Evolutionary conservation across 2,329 filamentous ascomycete genomes (phyloP), one percentile per base, ranked within the genome.

Genomic region (Basipetospora chlamydospora): DNA sequence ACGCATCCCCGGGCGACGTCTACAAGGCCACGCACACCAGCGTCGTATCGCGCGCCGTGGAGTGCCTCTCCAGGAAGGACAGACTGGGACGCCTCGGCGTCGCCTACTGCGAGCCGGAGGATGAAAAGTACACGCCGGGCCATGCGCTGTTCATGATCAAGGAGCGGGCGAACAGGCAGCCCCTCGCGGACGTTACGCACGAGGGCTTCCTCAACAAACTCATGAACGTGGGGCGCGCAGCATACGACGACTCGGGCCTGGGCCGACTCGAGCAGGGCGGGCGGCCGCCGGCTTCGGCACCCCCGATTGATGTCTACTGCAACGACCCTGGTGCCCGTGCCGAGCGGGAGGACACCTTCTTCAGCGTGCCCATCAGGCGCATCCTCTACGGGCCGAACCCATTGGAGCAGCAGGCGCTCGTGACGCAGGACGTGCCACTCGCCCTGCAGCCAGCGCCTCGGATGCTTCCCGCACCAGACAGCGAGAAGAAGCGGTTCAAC

Each of bases 71-170:
- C 39, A 67, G 66, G 49, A 58, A 60, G 9, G 65, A 78, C 41
- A 66, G 73, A n/a, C 64, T 88, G 20, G 72, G 70, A 13, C 65
- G 66, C 17, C 66, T 92, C 50, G 72, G 71, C 39, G 66, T 82
- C 11, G 58, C 77, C 7, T 93, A 93, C 52, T 74, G 81, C 35
- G 73, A 80, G 26, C 64, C 69, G 1, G 65, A 70, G 13, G 67
- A 75, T 34, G 54, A 67, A 41, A 66, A 67, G 34, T 86, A 72
- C 46, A 73, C 73, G 1, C 84, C 86, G 0, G 64, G 70, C 1
- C 83, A 92, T 51, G 76, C 83, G 0, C 67, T 96, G 51, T 76
- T 98, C 56, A 79, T 85, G 49, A 85, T 96, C 42, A 67, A 75
- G 21, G 70, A 80, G 23, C 75, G 80, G 13, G 70, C 74, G 35